A percentile compares a stretch with the other conserved stretches of the same genome.
Evolutionary conservation across 2,329 filamentous ascomycete genomes (phyloP).

Genomic region (Clonostachys sp.): DNA sequence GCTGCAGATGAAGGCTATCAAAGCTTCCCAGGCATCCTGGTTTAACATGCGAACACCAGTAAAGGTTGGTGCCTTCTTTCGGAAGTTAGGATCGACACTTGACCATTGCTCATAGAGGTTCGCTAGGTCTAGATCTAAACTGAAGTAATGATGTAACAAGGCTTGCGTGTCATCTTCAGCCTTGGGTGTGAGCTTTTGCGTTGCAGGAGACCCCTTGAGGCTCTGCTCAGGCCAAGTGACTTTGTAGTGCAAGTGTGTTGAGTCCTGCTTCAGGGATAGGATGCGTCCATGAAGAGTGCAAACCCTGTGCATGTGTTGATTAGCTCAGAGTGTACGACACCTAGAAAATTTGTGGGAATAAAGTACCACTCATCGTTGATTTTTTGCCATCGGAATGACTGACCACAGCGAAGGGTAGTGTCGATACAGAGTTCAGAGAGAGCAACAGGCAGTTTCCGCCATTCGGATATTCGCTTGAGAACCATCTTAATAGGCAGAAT

Average conservation of each 20-base stretch:
- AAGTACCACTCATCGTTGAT: constrained; percentile 75
- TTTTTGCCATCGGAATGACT: constrained; percentile 95
- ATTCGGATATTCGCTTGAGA: constrained; percentile 58
- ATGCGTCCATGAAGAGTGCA: constrained; percentile 84
- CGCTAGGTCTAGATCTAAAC: constrained; percentile 71
- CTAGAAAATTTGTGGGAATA: no score
- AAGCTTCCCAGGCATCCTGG: constrained; percentile 93
- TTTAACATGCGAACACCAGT: constrained; percentile 86
- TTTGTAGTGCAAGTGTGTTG: constrained; percentile 73
- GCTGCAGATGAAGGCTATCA: constrained; percentile 95
- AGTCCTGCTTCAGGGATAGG: constrained; percentile 79
- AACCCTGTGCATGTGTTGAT: constrained; percentile 43
- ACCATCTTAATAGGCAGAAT: constrained; percentile 17
- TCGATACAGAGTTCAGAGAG: constrained; percentile 88
- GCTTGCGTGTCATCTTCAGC: constrained; percentile 70
- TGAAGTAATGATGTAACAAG: constrained; percentile 81
- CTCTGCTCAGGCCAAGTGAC: constrained; percentile 50
- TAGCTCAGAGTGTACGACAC: constrained; percentile 3
- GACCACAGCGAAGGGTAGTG: constrained; percentile 88
- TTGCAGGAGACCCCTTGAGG: constrained; percentile 2
- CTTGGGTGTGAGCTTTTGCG: constrained; percentile 9
- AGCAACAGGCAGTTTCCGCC: constrained; percentile 80
- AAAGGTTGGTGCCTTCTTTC: constrained; percentile 79
- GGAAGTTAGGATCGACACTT: constrained; percentile 79
- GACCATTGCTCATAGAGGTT: constrained; percentile 86